Evolutionary conservation across 495 filamentous ascomycete species (phyloP).

Genomic region (Penicillium macrosclerotiorum): DNA sequence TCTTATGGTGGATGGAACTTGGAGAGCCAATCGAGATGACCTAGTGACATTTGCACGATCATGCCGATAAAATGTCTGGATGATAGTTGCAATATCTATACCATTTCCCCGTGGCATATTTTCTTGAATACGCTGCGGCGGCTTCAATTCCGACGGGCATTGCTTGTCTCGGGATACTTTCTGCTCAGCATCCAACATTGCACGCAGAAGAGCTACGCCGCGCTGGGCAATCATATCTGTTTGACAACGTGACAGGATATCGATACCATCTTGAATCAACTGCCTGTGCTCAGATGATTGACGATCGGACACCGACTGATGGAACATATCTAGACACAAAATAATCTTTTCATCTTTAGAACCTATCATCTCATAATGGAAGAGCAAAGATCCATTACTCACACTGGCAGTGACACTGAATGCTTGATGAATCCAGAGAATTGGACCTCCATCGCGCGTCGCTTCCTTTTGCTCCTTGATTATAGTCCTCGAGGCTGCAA

Average conservation of each 20-base stretch:
- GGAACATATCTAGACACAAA: constrained; percentile 41
- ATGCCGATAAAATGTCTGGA: constrained; percentile 19
- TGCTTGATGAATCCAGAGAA: constrained; percentile 43
- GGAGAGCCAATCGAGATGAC: not conserved
- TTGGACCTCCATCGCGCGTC: constrained; percentile 29
- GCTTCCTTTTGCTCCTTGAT: constrained; percentile 36
- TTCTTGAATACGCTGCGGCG: not conserved
- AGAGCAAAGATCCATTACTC: not conserved
- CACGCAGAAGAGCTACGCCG: constrained; percentile 26
- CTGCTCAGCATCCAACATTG: constrained; percentile 22
- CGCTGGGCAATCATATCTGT: constrained; percentile 35
- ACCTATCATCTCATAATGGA: not conserved
- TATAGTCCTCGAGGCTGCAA: constrained; percentile 38
- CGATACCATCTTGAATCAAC: constrained; percentile 31
- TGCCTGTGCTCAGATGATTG: constrained; percentile 34
- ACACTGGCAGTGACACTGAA: constrained; percentile 31
- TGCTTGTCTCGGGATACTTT: not conserved
- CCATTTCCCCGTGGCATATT: not conserved
- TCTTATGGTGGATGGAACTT: not conserved
- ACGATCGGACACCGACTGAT: constrained; percentile 27
- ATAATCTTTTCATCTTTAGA: constrained; percentile 26
- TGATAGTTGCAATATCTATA: constrained; percentile 12
- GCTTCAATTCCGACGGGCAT: not conserved
- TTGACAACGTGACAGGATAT: constrained; percentile 23
- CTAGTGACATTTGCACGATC: constrained; percentile 6